These are phyloP conservation scores for Cryptococcus amylolentus DNA, from an alignment of 1,284 basidiomycete species.

Conservation along the genomic window DNA sequence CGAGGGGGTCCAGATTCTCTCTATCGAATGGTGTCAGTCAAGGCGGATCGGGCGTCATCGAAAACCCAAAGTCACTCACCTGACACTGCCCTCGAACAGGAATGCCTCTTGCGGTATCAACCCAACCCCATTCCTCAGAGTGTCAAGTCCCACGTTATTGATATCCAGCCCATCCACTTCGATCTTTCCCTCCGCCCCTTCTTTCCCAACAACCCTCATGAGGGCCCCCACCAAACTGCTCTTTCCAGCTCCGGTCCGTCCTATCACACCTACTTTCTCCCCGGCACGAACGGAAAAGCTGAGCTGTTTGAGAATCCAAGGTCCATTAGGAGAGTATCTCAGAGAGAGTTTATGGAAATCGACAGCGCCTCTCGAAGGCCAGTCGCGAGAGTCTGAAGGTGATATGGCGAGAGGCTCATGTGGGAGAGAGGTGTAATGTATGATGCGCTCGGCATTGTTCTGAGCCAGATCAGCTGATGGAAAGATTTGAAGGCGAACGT, in stretches of 20 bases:
- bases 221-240: slow-evolving; percentile 60
- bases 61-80: slow-evolving; percentile 27
- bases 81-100: slow-evolving; percentile 36
- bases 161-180: slow-evolving; percentile 62
- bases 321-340: slow-evolving; percentile 40
- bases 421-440: slow-evolving; percentile 31
- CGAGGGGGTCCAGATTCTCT: slow-evolving; percentile 51
- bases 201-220: slow-evolving; percentile 57
- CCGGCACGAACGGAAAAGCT: slow-evolving; percentile 35
- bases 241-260: slow-evolving; percentile 63
- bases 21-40: slow-evolving; percentile 2
- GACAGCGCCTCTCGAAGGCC: slow-evolving; percentile 43
- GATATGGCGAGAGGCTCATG: slow-evolving; percentile 21
- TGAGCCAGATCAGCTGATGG: slow-evolving; percentile 1
- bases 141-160: slow-evolving; percentile 57
- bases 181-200: slow-evolving; percentile 61
- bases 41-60: not conserved
- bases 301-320: slow-evolving; percentile 43
- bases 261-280: slow-evolving; percentile 62
- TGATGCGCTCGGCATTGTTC: slow-evolving; percentile 39
- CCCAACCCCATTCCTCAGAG: slow-evolving; percentile 56
- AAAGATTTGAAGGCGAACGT: not conserved
- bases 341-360: slow-evolving; percentile 43
- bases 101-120: slow-evolving; percentile 56
- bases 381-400: slow-evolving; percentile 22